Conservation (phyloP, 768 basidiomycete species). For the Kwoniella shandongensis region DNA sequence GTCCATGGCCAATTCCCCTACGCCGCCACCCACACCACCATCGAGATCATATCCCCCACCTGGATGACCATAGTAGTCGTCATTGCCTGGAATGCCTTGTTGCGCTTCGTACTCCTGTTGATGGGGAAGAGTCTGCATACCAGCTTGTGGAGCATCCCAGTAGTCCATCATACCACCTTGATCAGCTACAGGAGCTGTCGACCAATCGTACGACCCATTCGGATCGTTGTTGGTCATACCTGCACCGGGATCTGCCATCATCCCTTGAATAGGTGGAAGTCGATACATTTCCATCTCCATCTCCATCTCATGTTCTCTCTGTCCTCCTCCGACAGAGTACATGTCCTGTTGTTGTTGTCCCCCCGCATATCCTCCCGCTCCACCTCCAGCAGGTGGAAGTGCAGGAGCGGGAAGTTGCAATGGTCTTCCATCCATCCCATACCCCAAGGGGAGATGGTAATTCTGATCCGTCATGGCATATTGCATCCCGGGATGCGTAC, state of each 20-base stretch:
- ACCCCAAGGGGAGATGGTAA: constrained; percentile 34
- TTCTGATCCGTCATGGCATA: constrained; percentile 15
- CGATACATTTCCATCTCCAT: constrained; percentile 30
- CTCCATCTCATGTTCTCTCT: not conserved
- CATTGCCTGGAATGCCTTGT: not conserved
- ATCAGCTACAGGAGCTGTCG: not conserved
- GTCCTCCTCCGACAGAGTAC: not conserved
- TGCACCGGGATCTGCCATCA: constrained; percentile 4
- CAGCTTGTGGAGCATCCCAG: constrained; percentile 11
- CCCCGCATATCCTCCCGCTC: constrained; percentile 8
- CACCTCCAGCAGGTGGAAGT: not conserved
- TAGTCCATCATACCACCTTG: constrained; percentile 16
- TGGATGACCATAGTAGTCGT: constrained; percentile 8
- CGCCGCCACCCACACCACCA: not conserved
- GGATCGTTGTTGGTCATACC: not conserved
- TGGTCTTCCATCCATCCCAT: constrained; percentile 32
- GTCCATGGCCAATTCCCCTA: not conserved
- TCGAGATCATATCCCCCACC: constrained; percentile 4
- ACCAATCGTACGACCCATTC: constrained; percentile 18
- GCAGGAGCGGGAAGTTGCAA: constrained; percentile 1
- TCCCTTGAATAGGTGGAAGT: constrained; percentile 34
- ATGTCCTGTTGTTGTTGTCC: constrained; percentile 6
- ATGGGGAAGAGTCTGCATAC: not conserved
- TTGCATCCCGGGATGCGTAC: constrained; percentile 15
- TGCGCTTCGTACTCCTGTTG: too few relatives aligned